phyloP scores from a whole-genome alignment of 352 stramenopile species.

The Phytophthora parvispora region DNA sequence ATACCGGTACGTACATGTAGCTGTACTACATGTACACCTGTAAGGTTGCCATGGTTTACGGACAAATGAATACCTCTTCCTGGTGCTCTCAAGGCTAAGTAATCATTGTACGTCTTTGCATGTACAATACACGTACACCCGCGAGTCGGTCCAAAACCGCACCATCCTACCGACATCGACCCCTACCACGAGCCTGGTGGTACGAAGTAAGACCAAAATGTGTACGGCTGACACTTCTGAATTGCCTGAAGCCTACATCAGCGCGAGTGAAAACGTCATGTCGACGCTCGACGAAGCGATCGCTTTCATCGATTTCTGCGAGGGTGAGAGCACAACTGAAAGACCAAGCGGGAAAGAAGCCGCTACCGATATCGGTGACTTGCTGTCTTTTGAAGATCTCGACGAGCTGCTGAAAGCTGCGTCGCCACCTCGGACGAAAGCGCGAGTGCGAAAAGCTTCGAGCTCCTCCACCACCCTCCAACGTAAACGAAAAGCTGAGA shows the following conservation, averaged over 20 bases:
- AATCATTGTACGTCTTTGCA: too few species aligned
- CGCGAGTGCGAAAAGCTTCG: not conserved
- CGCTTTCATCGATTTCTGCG: not conserved
- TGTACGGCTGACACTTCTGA: too few species aligned
- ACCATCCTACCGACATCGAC: not conserved
- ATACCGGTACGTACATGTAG: too few species aligned
- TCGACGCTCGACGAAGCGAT: not conserved
- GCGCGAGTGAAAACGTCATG: not conserved
- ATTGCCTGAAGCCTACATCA: not conserved
- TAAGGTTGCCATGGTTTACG: too few species aligned
- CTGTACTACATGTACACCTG: too few species aligned
- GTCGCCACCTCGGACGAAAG: conserved; percentile 3
- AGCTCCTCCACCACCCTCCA: conserved; percentile 21
- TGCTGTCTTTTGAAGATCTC: not conserved
- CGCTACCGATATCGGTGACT: not conserved
- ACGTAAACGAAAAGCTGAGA: conserved; percentile 18
- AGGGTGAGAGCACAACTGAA: not conserved
- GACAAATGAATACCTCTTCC: too few species aligned
- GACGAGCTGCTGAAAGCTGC: conserved; percentile 3
- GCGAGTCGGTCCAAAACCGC: too few species aligned
- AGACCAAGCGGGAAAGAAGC: too few species aligned
- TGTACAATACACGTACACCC: too few species aligned
- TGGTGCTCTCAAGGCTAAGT: not conserved
- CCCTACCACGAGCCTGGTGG: not conserved
- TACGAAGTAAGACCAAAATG: too few species aligned